Conservation (phyloP, 2,329 filamentous ascomycete species). For the Aspergillus sp. region DNA sequence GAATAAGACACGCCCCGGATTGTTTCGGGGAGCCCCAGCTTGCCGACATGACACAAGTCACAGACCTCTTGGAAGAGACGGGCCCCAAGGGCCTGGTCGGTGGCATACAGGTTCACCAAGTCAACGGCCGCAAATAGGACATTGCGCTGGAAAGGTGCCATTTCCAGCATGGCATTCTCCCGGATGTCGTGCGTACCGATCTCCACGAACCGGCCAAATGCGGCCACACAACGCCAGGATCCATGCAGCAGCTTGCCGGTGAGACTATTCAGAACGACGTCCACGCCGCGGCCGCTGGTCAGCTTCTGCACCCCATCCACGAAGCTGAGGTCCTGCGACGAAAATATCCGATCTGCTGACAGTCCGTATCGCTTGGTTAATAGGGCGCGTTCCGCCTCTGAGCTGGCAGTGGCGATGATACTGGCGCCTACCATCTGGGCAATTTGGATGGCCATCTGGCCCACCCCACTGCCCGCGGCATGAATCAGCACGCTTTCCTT, state of each 20-base stretch:
- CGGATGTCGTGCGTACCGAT: slow-evolving; percentile 3
- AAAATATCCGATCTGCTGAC: background rate
- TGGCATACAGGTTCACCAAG: background rate
- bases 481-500: slow-evolving; percentile 8
- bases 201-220: slow-evolving; percentile 4
- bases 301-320: background rate
- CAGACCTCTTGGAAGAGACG: background rate
- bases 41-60: background rate
- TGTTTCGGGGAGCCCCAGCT: background rate
- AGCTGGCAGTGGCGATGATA: background rate
- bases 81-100: background rate
- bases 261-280: slow-evolving; percentile 3
- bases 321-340: background rate
- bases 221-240: slow-evolving; percentile 1
- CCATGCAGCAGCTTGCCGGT: background rate
- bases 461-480: background rate
- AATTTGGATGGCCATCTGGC: slow-evolving; percentile 7
- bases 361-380: background rate
- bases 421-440: slow-evolving; percentile 4
- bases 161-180: background rate
- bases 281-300: background rate
- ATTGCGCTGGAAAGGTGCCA: slow-evolving; percentile 1
- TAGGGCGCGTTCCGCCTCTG: background rate
- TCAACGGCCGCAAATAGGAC: background rate
- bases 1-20: background rate